A percentile compares a stretch with the other conserved stretches of the same genome.
Evolutionary conservation across 257 asterid species (phyloP).

Genomic region (Coffea canephora): DNA sequence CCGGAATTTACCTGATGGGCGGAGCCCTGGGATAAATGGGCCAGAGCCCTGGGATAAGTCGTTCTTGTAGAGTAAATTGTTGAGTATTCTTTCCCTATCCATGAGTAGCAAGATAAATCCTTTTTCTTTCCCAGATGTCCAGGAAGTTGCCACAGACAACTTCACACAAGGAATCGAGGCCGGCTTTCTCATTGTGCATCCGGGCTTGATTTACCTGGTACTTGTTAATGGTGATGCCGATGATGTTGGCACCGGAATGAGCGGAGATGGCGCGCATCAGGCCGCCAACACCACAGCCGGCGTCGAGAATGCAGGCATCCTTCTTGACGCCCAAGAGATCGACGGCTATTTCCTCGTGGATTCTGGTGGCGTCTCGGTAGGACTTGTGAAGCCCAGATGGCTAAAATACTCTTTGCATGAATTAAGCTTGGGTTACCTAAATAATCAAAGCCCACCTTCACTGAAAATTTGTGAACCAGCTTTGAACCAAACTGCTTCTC

Average conservation of each 20-base stretch:
- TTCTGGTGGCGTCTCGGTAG: conserved; percentile 68
- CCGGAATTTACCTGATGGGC: no score
- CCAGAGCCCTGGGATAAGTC: no score
- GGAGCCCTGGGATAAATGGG: no score
- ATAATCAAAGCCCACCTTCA: no score
- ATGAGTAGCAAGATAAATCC: no score
- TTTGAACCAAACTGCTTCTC: no score
- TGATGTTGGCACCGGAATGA: conserved; percentile 66
- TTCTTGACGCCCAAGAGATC: conserved; percentile 57
- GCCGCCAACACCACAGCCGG: conserved; percentile 81
- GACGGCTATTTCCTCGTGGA: conserved; percentile 81
- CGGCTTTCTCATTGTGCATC: conserved; percentile 66
- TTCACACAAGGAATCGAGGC: conserved; percentile 56
- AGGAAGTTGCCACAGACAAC: conserved; percentile 79
- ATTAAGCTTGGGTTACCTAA: no score
- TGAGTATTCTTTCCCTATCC: no score
- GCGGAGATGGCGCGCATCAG: conserved; percentile 89
- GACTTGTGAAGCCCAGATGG: conserved; percentile 26
- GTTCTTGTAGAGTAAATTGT: no score
- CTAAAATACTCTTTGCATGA: no score
- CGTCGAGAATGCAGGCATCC: conserved; percentile 58
- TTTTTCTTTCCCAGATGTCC: no score
- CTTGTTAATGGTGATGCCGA: conserved; percentile 79
- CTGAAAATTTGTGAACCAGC: no score
- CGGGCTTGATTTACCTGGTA: conserved; percentile 71